These are phyloP conservation scores for Pichia sp. DNA, from an alignment of 1,139 yeast species.

Conservation along the genomic window DNA sequence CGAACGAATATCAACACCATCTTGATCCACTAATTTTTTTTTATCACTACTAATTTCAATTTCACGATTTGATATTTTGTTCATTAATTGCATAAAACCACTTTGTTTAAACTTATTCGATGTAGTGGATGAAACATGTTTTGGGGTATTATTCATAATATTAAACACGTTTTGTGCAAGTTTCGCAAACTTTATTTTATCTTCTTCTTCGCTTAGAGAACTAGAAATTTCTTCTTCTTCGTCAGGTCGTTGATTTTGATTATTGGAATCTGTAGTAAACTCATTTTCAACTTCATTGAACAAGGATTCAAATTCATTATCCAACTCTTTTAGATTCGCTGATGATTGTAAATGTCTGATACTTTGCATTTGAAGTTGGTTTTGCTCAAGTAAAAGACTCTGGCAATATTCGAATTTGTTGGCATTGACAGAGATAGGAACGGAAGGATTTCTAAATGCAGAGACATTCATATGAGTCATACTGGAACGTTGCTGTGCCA, in stretches of 20 bases:
- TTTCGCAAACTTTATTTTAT: conserved; percentile 29
- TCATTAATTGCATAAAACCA: conserved; percentile 31
- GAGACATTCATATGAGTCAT: too few relatives aligned
- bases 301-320: conserved; percentile 19
- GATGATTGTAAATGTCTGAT: not conserved
- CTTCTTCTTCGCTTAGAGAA: conserved; percentile 17
- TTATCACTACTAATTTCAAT: conserved; percentile 27
- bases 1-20: conserved; percentile 12
- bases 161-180: conserved; percentile 29
- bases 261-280: conserved; percentile 5
- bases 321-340: conserved; percentile 4
- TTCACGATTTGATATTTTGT: conserved; percentile 28
- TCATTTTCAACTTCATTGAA: conserved; percentile 24
- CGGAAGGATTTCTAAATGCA: too few relatives aligned
- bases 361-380: not conserved
- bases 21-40: conserved; percentile 26
- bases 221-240: conserved; percentile 6
- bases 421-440: too few relatives aligned
- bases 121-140: conserved; percentile 22
- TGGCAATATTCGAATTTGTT: too few relatives aligned
- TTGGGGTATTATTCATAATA: conserved; percentile 29
- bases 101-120: conserved; percentile 29
- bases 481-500: too few relatives aligned
- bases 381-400: too few relatives aligned
- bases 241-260: conserved; percentile 5